Conservation (phyloP, 331 rosid genomes). For the Erythrophleum ivorense region DNA sequence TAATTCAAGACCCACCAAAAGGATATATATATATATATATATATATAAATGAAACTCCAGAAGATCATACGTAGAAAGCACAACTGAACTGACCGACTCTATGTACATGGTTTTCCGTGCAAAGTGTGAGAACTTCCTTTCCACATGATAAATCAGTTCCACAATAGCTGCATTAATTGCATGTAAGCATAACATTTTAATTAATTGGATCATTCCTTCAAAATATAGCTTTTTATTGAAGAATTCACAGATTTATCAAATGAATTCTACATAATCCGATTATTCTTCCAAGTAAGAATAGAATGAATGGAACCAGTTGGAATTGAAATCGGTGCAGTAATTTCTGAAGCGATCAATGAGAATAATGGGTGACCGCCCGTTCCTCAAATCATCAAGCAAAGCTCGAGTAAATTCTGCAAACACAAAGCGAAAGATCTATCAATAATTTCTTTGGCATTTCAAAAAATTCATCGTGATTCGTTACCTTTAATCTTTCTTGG, state of each 20-base stretch:
- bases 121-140: conserved; percentile 69
- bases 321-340: conserved; percentile 55
- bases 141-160: conserved; percentile 59
- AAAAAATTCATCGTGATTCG: background rate
- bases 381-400: conserved; percentile 57
- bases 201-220: background rate
- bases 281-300: background rate
- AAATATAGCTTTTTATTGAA: background rate
- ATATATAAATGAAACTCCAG: background rate
- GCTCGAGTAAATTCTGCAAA: conserved; percentile 66
- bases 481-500: conserved; percentile 69
- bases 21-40: background rate
- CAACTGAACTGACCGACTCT: conserved; percentile 57
- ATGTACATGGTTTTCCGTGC: conserved; percentile 57
- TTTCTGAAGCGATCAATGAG: conserved; percentile 68
- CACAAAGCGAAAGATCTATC: background rate
- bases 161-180: conserved; percentile 59
- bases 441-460: background rate
- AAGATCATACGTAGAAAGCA: conserved; percentile 6
- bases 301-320: conserved; percentile 53
- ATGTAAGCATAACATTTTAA: background rate
- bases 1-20: background rate
- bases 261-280: background rate
- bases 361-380: conserved; percentile 60
- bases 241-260: background rate